Conservation (phyloP, 768 basidiomycete species). For the Dendrothele bispora region DNA sequence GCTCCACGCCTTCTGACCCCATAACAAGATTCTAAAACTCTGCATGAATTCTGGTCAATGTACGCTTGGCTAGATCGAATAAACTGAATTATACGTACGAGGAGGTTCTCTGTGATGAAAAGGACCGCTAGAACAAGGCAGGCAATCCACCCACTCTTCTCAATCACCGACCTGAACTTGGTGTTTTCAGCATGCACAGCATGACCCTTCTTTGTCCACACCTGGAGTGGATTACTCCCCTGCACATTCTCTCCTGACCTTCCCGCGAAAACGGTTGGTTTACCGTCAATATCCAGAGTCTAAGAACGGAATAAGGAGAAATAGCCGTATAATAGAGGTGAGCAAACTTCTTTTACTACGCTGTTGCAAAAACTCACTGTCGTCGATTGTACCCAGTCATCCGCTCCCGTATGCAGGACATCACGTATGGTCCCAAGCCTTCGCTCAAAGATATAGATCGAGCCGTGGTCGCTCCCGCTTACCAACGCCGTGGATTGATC, state of each 20-base stretch:
- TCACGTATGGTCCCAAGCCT: not conserved
- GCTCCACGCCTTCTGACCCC: no score
- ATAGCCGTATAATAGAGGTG: no score
- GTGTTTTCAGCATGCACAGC: no score
- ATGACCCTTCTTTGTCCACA: not conserved
- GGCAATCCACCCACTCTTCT: no score
- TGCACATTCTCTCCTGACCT: not conserved
- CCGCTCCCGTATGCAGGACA: not conserved
- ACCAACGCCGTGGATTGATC: not conserved
- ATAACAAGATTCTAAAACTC: no score
- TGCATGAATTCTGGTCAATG: no score
- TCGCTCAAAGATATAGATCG: constrained; percentile 1
- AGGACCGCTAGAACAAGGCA: no score
- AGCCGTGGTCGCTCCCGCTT: constrained; percentile 6
- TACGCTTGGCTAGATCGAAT: no score
- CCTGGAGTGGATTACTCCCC: not conserved
- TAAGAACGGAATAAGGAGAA: not conserved
- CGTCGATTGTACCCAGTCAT: not conserved
- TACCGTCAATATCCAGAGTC: not conserved
- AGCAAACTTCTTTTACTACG: no score
- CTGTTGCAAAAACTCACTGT: not conserved
- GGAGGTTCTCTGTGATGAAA: no score
- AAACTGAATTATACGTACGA: no score
- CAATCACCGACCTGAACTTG: no score
- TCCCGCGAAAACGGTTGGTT: not conserved